Percentiles rank a stretch among this genome's conserved stretches.
Conservation (phyloP, 257 asterid genomes). For the Solanum okadae region DNA sequence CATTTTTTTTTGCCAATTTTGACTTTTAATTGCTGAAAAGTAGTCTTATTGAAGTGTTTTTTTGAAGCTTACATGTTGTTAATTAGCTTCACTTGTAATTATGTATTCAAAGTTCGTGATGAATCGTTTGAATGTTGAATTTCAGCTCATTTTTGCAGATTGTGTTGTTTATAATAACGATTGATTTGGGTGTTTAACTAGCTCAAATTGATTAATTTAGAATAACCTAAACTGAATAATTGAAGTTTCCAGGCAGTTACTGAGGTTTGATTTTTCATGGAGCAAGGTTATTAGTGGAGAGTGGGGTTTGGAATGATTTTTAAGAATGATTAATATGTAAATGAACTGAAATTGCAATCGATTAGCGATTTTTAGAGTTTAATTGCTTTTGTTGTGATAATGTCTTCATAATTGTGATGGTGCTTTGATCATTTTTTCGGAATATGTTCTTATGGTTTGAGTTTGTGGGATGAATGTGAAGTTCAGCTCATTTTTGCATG, state of each 20-base stretch:
- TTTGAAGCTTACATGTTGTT: neutral
- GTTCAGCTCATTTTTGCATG: neutral
- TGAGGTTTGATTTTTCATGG: neutral
- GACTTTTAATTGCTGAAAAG: neutral
- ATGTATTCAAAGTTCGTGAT: neutral
- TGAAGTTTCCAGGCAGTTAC: neutral
- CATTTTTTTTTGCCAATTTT: neutral
- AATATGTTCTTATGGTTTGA: neutral
- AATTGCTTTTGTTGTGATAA: neutral
- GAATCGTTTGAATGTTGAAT: neutral
- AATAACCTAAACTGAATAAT: neutral
- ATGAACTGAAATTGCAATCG: neutral
- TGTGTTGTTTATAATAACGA: neutral
- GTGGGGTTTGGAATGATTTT: neutral
- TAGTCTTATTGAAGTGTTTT: neutral
- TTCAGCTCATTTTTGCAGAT: neutral
- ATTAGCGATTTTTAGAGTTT: neutral
- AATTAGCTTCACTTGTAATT: neutral
- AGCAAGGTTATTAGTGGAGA: neutral
- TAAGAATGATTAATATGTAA: neutral
- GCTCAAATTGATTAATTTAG: neutral
- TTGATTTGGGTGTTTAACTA: neutral
- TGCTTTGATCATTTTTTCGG: neutral
- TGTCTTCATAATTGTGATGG: neutral
- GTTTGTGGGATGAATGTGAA: neutral